Conservation (phyloP, 2,329 filamentous ascomycete species). For the Fusarium decemcellulare region DNA sequence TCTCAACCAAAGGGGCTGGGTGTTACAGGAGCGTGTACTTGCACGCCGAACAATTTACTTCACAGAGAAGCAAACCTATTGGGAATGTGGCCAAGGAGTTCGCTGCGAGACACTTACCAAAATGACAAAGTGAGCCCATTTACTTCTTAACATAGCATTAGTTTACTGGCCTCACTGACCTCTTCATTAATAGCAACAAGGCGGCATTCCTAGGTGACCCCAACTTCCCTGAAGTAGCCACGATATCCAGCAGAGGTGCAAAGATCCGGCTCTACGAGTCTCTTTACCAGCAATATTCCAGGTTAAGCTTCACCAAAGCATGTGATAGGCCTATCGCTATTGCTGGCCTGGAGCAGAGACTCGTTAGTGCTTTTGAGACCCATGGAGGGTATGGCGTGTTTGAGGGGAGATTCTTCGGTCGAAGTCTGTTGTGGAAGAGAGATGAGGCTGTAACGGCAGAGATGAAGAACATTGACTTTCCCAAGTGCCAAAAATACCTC, state of each 20-base stretch:
- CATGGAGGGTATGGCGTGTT: conserved; percentile 41
- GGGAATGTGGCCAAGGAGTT: conserved; percentile 35
- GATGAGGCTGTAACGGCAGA: neutral
- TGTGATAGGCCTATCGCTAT: conserved; percentile 39
- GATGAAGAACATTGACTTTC: conserved; percentile 15
- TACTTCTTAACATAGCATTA: neutral
- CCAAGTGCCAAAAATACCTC: conserved; percentile 1
- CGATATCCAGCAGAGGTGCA: conserved; percentile 20
- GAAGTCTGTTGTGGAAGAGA: conserved; percentile 38
- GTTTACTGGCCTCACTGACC: neutral
- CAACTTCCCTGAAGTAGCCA: conserved; percentile 28
- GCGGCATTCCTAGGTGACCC: conserved; percentile 38
- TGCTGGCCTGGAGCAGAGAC: conserved; percentile 30
- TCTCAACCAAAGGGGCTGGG: conserved; percentile 21
- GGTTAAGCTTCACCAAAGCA: conserved; percentile 20
- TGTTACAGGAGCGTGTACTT: conserved; percentile 25
- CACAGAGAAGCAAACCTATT: conserved; percentile 33
- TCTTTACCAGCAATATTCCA: conserved; percentile 36
- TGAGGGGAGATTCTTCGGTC: conserved; percentile 15
- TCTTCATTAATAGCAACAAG: neutral
- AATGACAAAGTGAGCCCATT: conserved; percentile 28
- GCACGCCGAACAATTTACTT: conserved; percentile 37
- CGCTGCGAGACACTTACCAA: conserved; percentile 30
- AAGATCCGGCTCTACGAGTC: conserved; percentile 32
- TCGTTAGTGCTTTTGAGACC: conserved; percentile 21